phyloP scores from a whole-genome alignment of 2,329 filamentous ascomycete species.

The Penicillium sp. region DNA sequence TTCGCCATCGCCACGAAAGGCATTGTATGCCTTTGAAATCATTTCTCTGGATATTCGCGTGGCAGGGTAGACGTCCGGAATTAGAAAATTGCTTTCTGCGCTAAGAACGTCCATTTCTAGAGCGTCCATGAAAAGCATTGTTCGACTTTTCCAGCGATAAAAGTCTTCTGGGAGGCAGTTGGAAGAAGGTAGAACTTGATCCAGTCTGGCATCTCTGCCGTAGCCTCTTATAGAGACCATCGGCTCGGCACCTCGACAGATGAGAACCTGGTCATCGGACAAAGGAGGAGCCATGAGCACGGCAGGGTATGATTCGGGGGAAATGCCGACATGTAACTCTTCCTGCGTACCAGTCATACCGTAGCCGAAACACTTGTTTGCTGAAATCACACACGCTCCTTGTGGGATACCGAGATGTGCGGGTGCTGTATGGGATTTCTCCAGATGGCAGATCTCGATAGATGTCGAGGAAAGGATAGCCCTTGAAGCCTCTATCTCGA shows the following conservation, averaged over 20 bases:
- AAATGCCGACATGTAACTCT: slow-evolving; percentile 3
- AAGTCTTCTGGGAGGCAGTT: not conserved
- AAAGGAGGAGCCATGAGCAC: not conserved
- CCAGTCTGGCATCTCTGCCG: not conserved
- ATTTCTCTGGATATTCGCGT: not conserved
- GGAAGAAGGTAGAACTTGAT: not conserved
- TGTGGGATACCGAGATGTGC: not conserved
- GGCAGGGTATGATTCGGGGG: slow-evolving; percentile 1
- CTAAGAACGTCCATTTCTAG: not conserved
- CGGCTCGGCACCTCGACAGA: not conserved
- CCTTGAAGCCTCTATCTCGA: not conserved
- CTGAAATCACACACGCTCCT: not conserved
- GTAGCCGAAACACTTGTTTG: slow-evolving; percentile 1
- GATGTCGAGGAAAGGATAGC: not conserved
- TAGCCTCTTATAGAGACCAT: slow-evolving; percentile 2
- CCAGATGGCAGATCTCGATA: not conserved
- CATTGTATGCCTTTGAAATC: slow-evolving; percentile 3
- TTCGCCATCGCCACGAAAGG: not conserved
- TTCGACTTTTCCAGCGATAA: not conserved
- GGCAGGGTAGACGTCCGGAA: not conserved
- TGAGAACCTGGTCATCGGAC: not conserved
- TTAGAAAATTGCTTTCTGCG: not conserved
- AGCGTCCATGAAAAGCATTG: slow-evolving; percentile 7
- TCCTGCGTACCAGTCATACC: slow-evolving; percentile 1
- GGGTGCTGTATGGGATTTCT: not conserved